Base-by-base conservation (phyloP, 108 stramenopile species). In the Skeletonema menzelii region DNA sequence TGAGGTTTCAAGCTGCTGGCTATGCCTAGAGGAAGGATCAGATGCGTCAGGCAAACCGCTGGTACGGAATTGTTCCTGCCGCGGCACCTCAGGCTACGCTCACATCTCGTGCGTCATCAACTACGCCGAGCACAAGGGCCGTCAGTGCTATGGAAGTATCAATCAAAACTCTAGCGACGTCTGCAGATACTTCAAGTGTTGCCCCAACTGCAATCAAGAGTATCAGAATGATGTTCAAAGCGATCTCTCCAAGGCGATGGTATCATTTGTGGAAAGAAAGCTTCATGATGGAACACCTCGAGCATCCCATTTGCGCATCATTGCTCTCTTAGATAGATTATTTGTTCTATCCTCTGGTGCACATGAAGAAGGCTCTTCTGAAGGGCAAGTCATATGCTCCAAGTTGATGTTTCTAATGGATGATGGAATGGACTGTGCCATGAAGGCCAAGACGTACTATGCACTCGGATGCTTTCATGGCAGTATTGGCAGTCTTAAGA, bases 71-170 rank as follows among this genome's bases (percentile, higher is more conserved):
- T 65, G 65, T 20, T 65, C 65, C 2, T 65, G 65, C 27, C 37
- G 65, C 14, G 65, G 65, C 10, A 35, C 19, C 20, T 37, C 65
- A 2, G 65, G 65, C 65, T 38, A 38, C 27, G 65, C 65, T 10
- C 65, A 65, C 42, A 10, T 46, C 30, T 46, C 44, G 8, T 65
- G 65, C 40, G 47, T 65, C 44, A 44, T 65, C 65, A 24, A 65
- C 32, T 65, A 65, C 19, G 65, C 65, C 26, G 44, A 40, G 12
- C 19, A 27, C 19, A 44, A 65, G 60, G 35, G 60, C 60, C 22
- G 19, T 8, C 8, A 31, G 31, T 8, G 19, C 6, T 47, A 19
- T 47, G 46, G 1, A 19, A 47, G 19, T 5, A 47, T 5, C 19
- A n/a, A 47, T 17, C 46, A 47, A 19, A n/a, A 47, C 19, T 47